Evolutionary conservation across 345 rosid species (phyloP), one percentile per base, ranked within the genome.

Genomic region (Citrus medica): DNA sequence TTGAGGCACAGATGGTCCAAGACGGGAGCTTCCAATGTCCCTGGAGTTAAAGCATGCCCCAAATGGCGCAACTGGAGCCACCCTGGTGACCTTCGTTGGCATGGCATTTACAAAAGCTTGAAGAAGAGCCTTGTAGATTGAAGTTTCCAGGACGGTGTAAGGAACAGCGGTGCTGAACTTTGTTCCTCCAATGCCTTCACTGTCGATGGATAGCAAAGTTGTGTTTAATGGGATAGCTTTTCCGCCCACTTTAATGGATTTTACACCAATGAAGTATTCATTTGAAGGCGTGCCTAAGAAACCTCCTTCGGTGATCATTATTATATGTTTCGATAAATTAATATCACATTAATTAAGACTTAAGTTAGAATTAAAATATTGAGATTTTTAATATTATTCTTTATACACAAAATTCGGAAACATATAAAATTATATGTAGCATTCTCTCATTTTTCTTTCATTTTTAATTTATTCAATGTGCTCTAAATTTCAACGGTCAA

Each of bases 211-310:
- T 1, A 87, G 74, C 82, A 85, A 58, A 2, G 84, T 58, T 5
- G 51, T 8, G 56, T 87, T 84, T 22, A 87, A 40, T n/a, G 67
- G 46, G 17, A 87, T 51, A 1, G 58, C 16, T 9, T 79, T 73
- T 0, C 75, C 73, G 32, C 59, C 79, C 10, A 87, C 75, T 37
- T 37, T 82, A 38, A 87, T 76, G 56, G 84, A 75, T 4, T 53
- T 83, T 4, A 82, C 79, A 8, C 76, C 82, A 6, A 85, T 73
- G 71, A 85, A 84, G 55, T 85, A 83, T 33, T 80, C 83, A 7
- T 77, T 46, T 0, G 87, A 80, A 12, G 83, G 67, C 0, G 82
- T 85, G 2, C 76, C 85, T 3, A 51, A 30, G 27, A 17, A 73
- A 8, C 51, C 40, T 2, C 74, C 13, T 12, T 64, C 75, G 1